phyloP scores from a whole-genome alignment of 306 rosid species.

The Glycine tomentella region DNA sequence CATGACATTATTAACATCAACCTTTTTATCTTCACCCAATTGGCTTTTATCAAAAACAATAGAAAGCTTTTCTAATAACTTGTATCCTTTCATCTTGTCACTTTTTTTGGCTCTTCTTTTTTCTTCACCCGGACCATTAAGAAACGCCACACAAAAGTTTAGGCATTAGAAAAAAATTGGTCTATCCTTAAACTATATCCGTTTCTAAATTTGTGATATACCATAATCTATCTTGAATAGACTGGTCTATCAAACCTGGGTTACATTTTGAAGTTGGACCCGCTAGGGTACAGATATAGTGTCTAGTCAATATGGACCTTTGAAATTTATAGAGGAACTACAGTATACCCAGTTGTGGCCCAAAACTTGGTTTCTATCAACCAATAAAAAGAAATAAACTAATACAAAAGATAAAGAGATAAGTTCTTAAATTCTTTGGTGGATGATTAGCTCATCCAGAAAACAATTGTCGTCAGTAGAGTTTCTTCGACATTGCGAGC shows the following conservation, averaged over 20 bases:
- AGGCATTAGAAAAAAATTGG: neutral
- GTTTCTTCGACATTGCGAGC: constrained; percentile 28
- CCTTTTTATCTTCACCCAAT: constrained; percentile 18
- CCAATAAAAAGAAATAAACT: neutral
- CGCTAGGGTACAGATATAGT: no score
- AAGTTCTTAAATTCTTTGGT: neutral
- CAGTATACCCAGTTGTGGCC: no score
- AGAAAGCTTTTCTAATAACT: neutral
- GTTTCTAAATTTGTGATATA: neutral
- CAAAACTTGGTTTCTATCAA: no score
- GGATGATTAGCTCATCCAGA: neutral
- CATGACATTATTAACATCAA: neutral
- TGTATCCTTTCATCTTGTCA: no score
- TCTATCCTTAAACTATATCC: neutral
- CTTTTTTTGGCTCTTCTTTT: no score
- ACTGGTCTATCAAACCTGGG: neutral
- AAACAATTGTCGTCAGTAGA: neutral
- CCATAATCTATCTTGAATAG: neutral
- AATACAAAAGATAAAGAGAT: neutral
- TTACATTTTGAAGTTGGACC: neutral
- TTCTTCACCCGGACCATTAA: neutral
- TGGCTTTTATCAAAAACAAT: neutral
- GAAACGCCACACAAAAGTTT: neutral
- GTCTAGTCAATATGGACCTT: no score
- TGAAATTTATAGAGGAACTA: no score